Evolutionary conservation across 164 flowering plant species (phyloP).

Genomic region (Magnolia kwangsiensis): DNA sequence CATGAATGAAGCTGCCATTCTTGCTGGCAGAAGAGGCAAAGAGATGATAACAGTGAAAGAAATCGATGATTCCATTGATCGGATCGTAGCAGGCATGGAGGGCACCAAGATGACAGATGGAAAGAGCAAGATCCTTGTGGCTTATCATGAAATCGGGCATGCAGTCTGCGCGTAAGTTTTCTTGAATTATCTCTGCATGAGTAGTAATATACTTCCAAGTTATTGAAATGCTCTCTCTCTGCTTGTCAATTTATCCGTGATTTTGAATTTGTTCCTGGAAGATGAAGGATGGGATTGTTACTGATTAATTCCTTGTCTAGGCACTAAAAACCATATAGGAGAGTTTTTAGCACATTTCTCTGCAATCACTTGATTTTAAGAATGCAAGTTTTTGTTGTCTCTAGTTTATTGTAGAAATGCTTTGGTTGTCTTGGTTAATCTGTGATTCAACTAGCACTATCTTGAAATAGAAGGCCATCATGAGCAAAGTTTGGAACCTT

Average conservation of each 20-base stretch:
- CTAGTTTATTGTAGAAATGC: too few species aligned
- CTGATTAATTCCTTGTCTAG: too few species aligned
- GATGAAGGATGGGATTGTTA: too few species aligned
- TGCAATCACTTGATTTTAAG: too few species aligned
- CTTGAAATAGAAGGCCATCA: too few species aligned
- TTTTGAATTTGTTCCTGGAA: too few species aligned
- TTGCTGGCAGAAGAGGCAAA: conserved; percentile 76
- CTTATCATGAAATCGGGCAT: conserved; percentile 79
- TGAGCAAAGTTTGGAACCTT: too few species aligned
- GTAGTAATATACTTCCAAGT: neutral
- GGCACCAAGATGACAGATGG: conserved; percentile 81
- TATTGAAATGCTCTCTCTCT: neutral
- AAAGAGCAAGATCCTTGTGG: conserved; percentile 66
- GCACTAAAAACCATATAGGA: too few species aligned
- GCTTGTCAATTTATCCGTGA: neutral
- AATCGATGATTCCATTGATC: conserved; percentile 68
- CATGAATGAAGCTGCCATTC: conserved; percentile 81
- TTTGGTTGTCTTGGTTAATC: too few species aligned
- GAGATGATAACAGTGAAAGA: conserved; percentile 49
- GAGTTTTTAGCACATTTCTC: too few species aligned
- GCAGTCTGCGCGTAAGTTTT: conserved; percentile 61
- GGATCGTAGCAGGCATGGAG: conserved; percentile 79
- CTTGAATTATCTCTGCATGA: neutral
- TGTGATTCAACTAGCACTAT: too few species aligned
- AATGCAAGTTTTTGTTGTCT: too few species aligned